Conservation (phyloP, 1,284 basidiomycete species). For the Tilletia setariae region DNA sequence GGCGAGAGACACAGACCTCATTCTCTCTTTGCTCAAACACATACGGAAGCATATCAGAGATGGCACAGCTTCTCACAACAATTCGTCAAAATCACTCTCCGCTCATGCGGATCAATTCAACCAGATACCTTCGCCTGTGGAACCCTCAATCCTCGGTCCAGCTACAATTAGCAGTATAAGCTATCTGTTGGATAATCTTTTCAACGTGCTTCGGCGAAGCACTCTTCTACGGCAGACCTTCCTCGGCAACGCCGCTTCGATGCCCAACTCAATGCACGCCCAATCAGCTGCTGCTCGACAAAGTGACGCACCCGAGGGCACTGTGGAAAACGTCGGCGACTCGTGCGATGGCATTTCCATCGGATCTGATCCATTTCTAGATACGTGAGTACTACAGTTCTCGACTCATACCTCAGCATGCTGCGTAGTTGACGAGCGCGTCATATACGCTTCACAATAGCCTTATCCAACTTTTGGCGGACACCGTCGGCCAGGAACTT, state of each 20-base stretch:
- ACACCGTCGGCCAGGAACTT: conserved; percentile 69
- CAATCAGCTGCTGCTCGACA: conserved; percentile 61
- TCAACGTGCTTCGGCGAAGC: conserved; percentile 69
- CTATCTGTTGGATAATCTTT: conserved; percentile 63
- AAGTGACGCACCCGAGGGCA: not conserved
- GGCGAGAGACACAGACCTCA: not conserved
- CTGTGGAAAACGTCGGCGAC: no score
- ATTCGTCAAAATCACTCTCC: not conserved
- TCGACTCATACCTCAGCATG: no score
- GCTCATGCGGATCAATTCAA: conserved; percentile 58
- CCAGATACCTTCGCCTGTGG: conserved; percentile 54
- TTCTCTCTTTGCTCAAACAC: not conserved
- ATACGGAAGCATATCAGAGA: not conserved
- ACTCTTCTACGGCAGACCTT: conserved; percentile 74
- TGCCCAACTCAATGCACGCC: not conserved
- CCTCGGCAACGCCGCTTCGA: not conserved
- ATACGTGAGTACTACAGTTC: conserved; percentile 61
- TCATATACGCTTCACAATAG: conserved; percentile 55
- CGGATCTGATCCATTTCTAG: conserved; percentile 58
- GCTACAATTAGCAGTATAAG: conserved; percentile 65
- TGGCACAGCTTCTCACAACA: not conserved
- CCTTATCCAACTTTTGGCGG: conserved; percentile 71
- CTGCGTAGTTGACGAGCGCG: conserved; percentile 22
- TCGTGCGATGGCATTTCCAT: not conserved
- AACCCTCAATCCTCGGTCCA: not conserved